Base-by-base conservation (phyloP, 2,329 filamentous ascomycete species). In the Fusarium succisae region DNA sequence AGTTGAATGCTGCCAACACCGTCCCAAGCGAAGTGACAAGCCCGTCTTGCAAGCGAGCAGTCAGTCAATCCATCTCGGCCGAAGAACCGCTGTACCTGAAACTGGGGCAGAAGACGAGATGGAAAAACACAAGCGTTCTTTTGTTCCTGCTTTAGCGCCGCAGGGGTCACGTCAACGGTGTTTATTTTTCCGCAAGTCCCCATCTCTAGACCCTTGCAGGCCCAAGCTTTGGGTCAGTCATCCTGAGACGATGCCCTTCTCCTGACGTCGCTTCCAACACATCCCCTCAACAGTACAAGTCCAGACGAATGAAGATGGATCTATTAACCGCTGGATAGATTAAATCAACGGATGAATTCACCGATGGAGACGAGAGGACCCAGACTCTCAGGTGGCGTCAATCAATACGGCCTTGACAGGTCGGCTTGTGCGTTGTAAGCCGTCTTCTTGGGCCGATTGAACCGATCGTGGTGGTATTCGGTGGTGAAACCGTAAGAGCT, bases 71-170 rank as follows among this genome's bases (percentile, higher is more conserved):
- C 39, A 48, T 58, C 65, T 74, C 66, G 53, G 56, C 50, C 54
- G 30, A 53, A 51, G 68, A 63, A 41, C 63, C 60, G 75, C 71
- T 68, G 72, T 51, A 77, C 76, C 76, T 77, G 76, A 77, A 77
- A 77, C 76, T 30, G 44, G 54, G 62, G 50, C 45, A 55, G 57
- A 47, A 50, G 57, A 56, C 45, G 45, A 51, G 56, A 59, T 58
- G 64, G 59, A 69, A 65, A 68, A 74, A 56, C 64, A 55, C 32
- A 37, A 56, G n/a, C 61, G 22, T 43, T 57, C 45, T 63, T 39
- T 63, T 56, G 71, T 75, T 70, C 72, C 72, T 75, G 72, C 72
- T 63, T 75, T 75, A 74, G 72, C 69, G 72, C 72, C 57, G 60
- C 50, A 63, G 45, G 66, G 48, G 22, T 38, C 48, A 30, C 8